Evolutionary conservation across 495 filamentous ascomycete species (phyloP), one percentile per base, ranked within the genome.

Genomic region (Penicillium soppii): DNA sequence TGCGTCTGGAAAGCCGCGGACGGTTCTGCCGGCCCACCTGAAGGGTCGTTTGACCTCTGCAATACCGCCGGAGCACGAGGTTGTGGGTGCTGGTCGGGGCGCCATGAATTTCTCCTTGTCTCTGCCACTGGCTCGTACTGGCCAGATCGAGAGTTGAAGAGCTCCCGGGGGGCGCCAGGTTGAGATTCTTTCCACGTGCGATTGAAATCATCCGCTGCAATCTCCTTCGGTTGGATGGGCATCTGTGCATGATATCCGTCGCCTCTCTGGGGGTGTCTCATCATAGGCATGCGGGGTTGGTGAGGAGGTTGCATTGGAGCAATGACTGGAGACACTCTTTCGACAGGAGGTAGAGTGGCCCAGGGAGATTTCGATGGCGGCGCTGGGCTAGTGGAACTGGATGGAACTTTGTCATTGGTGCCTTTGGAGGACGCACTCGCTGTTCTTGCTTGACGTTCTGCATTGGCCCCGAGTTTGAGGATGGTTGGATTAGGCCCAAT

Each of bases 91-190:
- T 73, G 73, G 39, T 94, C 89, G 40, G 80, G 80, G 39, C 87
- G 79, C 40, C 82, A 73, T n/a, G 84, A 80, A 19, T 81, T 81
- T 53, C 89, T 81, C 32, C 89, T 86, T 20, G 73, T 77, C 49
- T 95, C 89, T 35, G 80, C 74, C 6, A 91, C 95, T 5, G 95
- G 92, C 60, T 99, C 94, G 58, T 96, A 95, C 35, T 90, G 86
- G 19, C 95, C 94, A 38, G 90, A 96, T 32, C 95, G 86, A 8
- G 94, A 95, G 66, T 97, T 96, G 67, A 82, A 99, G 0, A 99
- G 78, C 64, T 97, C 91, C 51, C 87, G 77, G 48, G 82, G 83
- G 23, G 73, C 73, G 17, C 74, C 80, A 8, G 81, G 75, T 35
- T 85, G 77, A 13, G 77, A 74, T 35, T 95, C 91, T 57, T 87